Conservation (phyloP, 2,329 filamentous ascomycete species). For the Beauveria asiatica region DNA sequence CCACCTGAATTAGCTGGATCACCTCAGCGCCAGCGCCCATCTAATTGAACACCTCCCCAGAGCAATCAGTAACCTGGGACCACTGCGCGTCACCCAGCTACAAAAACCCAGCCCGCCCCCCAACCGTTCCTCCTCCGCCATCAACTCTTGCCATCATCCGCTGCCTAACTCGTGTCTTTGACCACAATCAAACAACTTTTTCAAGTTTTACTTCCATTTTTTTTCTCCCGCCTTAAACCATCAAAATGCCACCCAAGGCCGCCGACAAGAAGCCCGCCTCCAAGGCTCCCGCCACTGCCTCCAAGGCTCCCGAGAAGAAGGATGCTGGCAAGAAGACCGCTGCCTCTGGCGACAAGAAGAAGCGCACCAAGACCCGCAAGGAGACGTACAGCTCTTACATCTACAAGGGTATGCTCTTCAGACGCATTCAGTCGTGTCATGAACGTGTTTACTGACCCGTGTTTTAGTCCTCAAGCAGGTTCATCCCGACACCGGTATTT, state of each 20-base stretch:
- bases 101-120: slow-evolving; percentile 50
- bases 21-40: slow-evolving; percentile 6
- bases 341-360: slow-evolving; percentile 97
- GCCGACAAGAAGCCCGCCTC: slow-evolving; percentile 98
- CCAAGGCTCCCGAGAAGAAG: slow-evolving; percentile 84
- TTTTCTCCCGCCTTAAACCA: slow-evolving; percentile 15
- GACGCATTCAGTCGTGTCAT: neutral
- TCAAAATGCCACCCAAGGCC: slow-evolving; percentile 93
- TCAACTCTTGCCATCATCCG: slow-evolving; percentile 34
- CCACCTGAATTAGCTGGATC: slow-evolving; percentile 12
- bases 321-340: slow-evolving; percentile 99
- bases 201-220: slow-evolving; percentile 14
- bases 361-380: slow-evolving; percentile 99
- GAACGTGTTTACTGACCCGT: slow-evolving; percentile 12
- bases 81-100: slow-evolving; percentile 47
- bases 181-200: slow-evolving; percentile 12
- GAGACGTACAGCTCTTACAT: slow-evolving; percentile 99
- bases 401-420: slow-evolving; percentile 75
- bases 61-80: slow-evolving; percentile 51
- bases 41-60: slow-evolving; percentile 12
- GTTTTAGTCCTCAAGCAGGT: slow-evolving; percentile 93
- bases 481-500: slow-evolving; percentile 99
- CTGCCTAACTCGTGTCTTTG: slow-evolving; percentile 22
- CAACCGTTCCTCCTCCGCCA: slow-evolving; percentile 38
- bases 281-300: slow-evolving; percentile 78